A percentile compares a stretch with the other conserved stretches of the same genome.
Evolutionary conservation across 1,284 basidiomycete genomes (phyloP).

Genomic region (Fomitopsis pinicola): DNA sequence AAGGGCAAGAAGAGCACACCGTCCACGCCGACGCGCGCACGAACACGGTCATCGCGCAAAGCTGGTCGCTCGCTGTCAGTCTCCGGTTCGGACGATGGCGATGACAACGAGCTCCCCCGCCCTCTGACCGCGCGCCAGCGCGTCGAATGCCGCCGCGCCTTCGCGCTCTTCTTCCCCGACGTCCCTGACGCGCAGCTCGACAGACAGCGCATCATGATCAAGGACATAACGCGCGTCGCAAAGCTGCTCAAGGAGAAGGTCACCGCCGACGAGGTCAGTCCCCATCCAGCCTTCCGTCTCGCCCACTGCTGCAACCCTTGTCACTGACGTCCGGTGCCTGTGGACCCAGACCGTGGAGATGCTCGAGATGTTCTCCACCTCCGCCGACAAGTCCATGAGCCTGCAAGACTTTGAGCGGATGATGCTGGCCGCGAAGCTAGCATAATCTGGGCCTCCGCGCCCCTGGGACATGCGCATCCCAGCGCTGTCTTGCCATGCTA

Average conservation of each 20-base stretch:
- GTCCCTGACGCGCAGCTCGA: constrained; percentile 37
- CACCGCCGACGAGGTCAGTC: constrained; percentile 62
- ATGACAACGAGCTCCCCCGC: constrained; percentile 7
- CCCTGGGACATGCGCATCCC: too few relatives aligned
- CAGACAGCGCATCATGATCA: constrained; percentile 52
- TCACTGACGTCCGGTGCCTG: neutral
- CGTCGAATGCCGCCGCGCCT: constrained; percentile 50
- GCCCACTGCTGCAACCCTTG: neutral
- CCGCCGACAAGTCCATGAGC: constrained; percentile 59
- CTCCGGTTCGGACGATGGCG: constrained; percentile 6
- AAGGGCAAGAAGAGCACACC: constrained; percentile 10
- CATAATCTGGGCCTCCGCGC: constrained; percentile 7
- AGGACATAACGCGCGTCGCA: constrained; percentile 56
- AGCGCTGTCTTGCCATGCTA: too few relatives aligned
- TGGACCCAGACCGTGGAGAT: constrained; percentile 62
- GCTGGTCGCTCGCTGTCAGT: constrained; percentile 3
- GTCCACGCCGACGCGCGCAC: constrained; percentile 14
- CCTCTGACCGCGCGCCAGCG: constrained; percentile 48
- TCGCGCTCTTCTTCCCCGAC: constrained; percentile 65
- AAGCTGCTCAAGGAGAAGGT: constrained; percentile 61
- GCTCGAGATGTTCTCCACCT: constrained; percentile 66
- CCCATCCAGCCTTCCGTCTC: neutral
- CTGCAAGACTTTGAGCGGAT: constrained; percentile 69
- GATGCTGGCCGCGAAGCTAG: constrained; percentile 56
- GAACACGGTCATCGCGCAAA: constrained; percentile 2